phyloP scores from a whole-genome alignment of 1,284 basidiomycete genomes.

The Tremellales sp. region DNA sequence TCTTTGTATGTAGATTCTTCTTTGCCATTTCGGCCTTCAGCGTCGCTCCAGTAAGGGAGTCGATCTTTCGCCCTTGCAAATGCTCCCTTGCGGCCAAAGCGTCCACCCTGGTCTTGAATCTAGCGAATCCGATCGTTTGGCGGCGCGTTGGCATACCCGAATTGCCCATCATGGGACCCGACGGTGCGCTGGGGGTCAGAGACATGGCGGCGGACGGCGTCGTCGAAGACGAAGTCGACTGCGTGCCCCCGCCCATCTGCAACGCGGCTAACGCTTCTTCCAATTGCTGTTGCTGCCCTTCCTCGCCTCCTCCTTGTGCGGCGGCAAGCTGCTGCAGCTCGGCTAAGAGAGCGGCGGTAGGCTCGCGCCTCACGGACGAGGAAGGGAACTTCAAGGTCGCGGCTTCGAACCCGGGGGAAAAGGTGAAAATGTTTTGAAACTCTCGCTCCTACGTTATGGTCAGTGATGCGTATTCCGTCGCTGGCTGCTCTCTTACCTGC shows the following conservation, averaged over 20 bases:
- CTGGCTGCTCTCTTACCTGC: no score
- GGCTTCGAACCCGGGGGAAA: slow-evolving; percentile 91
- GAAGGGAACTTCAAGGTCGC: slow-evolving; percentile 92
- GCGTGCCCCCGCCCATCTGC: slow-evolving; percentile 30
- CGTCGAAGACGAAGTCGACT: slow-evolving; percentile 38
- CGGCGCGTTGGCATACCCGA: slow-evolving; percentile 49
- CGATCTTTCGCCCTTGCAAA: slow-evolving; percentile 85
- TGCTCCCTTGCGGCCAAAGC: slow-evolving; percentile 84
- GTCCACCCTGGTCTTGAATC: slow-evolving; percentile 83
- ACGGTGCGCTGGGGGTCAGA: slow-evolving; percentile 53
- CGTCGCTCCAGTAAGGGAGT: slow-evolving; percentile 89
- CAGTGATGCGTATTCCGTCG: no score
- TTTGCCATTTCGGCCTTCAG: slow-evolving; percentile 99
- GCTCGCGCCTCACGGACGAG: slow-evolving; percentile 29
- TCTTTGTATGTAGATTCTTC: slow-evolving; percentile 96
- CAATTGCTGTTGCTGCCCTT: slow-evolving; percentile 17
- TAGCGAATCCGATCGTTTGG: slow-evolving; percentile 97
- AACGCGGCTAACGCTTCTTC: slow-evolving; percentile 41
- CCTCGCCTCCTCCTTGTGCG: slow-evolving; percentile 11
- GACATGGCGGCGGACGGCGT: slow-evolving; percentile 46
- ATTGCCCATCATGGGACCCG: slow-evolving; percentile 30
- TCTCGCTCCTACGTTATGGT: slow-evolving; percentile 72
- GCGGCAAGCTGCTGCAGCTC: slow-evolving; percentile 40
- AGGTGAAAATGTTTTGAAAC: slow-evolving; percentile 99
- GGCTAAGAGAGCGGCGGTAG: slow-evolving; percentile 33